Percentiles rank a stretch among this genome's conserved stretches.
phyloP scores from a whole-genome alignment of 148 eudicot species.

The Cornus florida region DNA sequence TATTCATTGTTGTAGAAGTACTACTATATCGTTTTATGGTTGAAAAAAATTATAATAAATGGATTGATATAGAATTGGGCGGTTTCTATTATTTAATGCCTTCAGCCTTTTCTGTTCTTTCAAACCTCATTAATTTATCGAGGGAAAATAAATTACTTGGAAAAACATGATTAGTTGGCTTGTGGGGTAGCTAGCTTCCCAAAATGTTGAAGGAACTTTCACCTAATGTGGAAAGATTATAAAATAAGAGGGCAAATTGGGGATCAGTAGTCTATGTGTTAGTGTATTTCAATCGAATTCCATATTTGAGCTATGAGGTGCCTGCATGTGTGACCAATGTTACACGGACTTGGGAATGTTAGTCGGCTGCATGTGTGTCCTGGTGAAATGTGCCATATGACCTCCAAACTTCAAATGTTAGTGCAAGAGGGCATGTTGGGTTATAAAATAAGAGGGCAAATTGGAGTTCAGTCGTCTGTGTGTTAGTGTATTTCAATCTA shows the following conservation, averaged over 20 bases:
- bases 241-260: not conserved
- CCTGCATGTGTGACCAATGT: not conserved
- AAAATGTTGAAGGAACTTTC: not conserved
- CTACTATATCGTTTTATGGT: not conserved
- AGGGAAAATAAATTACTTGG: not conserved
- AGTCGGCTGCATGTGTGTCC: not conserved
- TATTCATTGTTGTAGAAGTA: not conserved
- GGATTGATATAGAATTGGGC: not conserved
- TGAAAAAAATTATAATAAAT: not conserved
- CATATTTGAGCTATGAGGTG: not conserved
- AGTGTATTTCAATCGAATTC: not conserved
- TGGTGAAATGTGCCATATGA: not conserved
- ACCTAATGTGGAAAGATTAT: not conserved
- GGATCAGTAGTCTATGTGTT: not conserved
- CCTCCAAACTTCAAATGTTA: not conserved
- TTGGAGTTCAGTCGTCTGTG: too few species aligned
- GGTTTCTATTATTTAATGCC: not conserved
- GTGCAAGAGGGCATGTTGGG: not conserved
- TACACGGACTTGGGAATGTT: not conserved
- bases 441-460: too few species aligned
- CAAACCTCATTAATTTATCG: not conserved
- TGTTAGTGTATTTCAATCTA: too few species aligned
- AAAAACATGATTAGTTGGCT: not conserved
- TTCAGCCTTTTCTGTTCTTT: not conserved
- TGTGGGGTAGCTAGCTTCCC: conserved; percentile 2